Base-by-base conservation (phyloP, 2,329 filamentous ascomycete genomes). In the Colletotrichum magnum region DNA sequence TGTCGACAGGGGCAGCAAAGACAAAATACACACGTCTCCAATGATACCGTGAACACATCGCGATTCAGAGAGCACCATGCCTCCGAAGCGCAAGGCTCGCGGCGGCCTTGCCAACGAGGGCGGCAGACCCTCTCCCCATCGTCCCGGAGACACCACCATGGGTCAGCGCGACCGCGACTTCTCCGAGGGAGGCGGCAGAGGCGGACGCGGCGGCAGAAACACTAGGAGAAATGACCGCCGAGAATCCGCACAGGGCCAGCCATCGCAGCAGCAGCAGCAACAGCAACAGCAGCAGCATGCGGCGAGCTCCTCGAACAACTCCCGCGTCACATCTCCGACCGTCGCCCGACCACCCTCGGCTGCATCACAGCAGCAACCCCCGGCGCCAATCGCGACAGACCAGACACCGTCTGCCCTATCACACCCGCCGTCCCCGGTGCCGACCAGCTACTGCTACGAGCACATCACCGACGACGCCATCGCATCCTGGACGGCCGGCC, bases 391-490 rank as follows among this genome's bases (percentile, higher is more conserved):
- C 16, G 67, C 76, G 10, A 74, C 75, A 39, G 64, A 2, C 70
- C 76, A 32, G 21, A 75, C 77, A 10, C 72, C 76, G 4, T 71
- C 74, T 28, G 24, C 62, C 18, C 39, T 41, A 21, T 71, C 71
- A 32, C 60, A 74, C 47, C 76, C 75, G 57, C 77, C 73, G 50
- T 76, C 79, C 39, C 78, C 83, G 7, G 73, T 79, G 43, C 76
- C 75, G 56, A 81, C 84, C 36, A 83, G 81, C 58, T 96, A 93
- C 79, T 88, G 87, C 73, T 98, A 96, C 79, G 88, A 92, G 66
- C 90, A 92, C 74, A 80, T 98, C 54, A 96, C 93, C 5, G 89
- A 94, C 71, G 87, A 90, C 24, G 86, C 88, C 63, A 79, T 96
- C 58, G 82, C 85, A 39, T 81, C 84, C 36, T 98, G 96, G 96